phyloP scores from a whole-genome alignment of 306 rosid genomes.

The Trifolium subterraneum region DNA sequence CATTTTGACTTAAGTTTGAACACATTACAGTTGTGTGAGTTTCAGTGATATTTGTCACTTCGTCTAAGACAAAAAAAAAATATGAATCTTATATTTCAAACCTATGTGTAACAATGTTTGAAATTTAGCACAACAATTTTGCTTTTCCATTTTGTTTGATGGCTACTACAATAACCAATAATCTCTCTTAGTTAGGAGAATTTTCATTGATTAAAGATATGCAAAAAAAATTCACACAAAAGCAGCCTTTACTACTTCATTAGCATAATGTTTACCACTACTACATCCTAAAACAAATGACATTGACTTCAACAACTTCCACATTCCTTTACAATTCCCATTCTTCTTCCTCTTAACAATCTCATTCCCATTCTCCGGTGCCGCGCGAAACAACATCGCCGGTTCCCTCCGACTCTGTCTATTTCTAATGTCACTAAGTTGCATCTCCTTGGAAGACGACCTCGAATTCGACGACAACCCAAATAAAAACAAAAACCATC shows the following conservation, averaged over 20 bases:
- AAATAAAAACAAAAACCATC: conserved; percentile 71
- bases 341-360: background rate
- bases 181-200: too few relatives aligned
- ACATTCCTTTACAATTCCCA: conserved; percentile 43
- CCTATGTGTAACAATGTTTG: background rate
- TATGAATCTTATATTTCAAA: background rate
- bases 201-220: background rate
- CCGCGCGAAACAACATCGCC: conserved; percentile 41
- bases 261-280: conserved; percentile 37
- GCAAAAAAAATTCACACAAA: conserved; percentile 17
- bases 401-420: conserved; percentile 57
- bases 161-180: background rate
- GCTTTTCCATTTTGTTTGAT: background rate
- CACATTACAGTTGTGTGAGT: too few relatives aligned
- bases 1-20: too few relatives aligned
- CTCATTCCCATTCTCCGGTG: conserved; percentile 33
- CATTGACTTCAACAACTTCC: conserved; percentile 50
- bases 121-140: background rate
- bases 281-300: conserved; percentile 52
- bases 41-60: too few relatives aligned
- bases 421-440: conserved; percentile 60
- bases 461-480: conserved; percentile 50
- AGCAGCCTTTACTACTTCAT: conserved; percentile 52
- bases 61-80: too few relatives aligned
- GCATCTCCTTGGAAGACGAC: conserved; percentile 60